Evolutionary conservation across 108 stramenopile genomes (phyloP), one percentile per base, ranked within the genome.

Genomic region (Fistulifera pelliculosa): DNA sequence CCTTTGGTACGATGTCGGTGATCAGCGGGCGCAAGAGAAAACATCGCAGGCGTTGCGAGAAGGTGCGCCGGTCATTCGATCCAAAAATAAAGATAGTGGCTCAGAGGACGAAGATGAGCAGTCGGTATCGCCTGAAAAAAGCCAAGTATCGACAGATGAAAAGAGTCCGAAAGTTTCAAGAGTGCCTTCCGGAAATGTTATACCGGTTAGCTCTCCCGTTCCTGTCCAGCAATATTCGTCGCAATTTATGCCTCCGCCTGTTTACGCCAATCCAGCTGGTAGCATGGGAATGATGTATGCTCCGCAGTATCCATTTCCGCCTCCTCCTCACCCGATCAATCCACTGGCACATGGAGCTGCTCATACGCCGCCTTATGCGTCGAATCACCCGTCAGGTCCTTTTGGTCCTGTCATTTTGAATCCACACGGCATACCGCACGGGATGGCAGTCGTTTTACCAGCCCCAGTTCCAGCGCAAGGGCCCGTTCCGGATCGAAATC

Each of bases 41-140:
- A 83, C 81, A 15, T 65, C 65, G 0, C 85, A 86, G 60, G 85
- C 85, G 1, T 53, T 87, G 52, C 63, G 86, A 27, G 86, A 87
- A 52, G 81, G 81, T 24, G 81, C 81, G 10, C 81, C 81, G 18
- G 74, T 79, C 17, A 76, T 86, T 13, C 47, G 28, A 40, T 16
- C 27, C 5, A 60, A 60, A 17, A 19, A 41, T 22, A 31, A 54
- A 10, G 31, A 28, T 6, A 35, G 31, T 8, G 31, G 31, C 6
- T 35, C 31, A 35, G 31, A 35, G 3, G 31, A 35, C 8, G 31
- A 35, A 3, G 31, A 35, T 8, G 31, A 35, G 8, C 31, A 35
- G 3, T 35, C 31, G 31, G 31, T 35, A 35, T 35, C 31, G 3
- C 54, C 56, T 26, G 15, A 54, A 12, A 54, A 57, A n/a, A 42